These are phyloP conservation scores for Rubia yunnanensis DNA, from an alignment of 257 asterid genomes.

Conservation along the genomic window DNA sequence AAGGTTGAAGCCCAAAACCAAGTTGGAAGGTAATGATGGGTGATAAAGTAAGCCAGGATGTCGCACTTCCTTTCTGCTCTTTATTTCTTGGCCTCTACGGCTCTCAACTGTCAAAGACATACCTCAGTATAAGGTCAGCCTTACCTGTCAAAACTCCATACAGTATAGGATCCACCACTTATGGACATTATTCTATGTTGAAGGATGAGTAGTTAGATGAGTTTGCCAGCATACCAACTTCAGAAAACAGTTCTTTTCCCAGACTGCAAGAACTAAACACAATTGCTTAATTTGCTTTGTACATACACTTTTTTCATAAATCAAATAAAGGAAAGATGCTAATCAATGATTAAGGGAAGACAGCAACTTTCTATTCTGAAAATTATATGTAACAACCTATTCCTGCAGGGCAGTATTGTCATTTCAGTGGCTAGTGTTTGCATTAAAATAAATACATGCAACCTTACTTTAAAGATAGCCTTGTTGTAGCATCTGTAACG, in stretches of 20 bases:
- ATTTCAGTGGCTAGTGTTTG: constrained; percentile 12
- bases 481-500: constrained; percentile 36
- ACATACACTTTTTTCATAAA: too few relatives aligned
- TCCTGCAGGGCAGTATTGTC: constrained; percentile 19
- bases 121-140: constrained; percentile 33
- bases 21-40: constrained; percentile 25
- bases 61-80: constrained; percentile 28
- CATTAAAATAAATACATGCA: constrained; percentile 23
- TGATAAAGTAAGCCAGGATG: constrained; percentile 27
- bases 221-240: constrained; percentile 40
- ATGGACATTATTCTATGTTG: not conserved
- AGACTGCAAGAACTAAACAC: constrained; percentile 1
- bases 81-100: constrained; percentile 52
- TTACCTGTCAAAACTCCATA: constrained; percentile 25
- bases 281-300: not conserved
- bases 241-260: constrained; percentile 44
- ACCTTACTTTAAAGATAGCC: constrained; percentile 24
- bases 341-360: not conserved
- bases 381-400: not conserved
- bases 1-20: too few relatives aligned
- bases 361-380: not conserved
- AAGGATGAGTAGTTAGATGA: constrained; percentile 21
- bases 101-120: constrained; percentile 20
- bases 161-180: not conserved
- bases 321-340: constrained; percentile 1